Evolutionary conservation across 2,329 filamentous ascomycete species (phyloP), one percentile per base, ranked within the genome.

Genomic region (Aspergillus sp.): DNA sequence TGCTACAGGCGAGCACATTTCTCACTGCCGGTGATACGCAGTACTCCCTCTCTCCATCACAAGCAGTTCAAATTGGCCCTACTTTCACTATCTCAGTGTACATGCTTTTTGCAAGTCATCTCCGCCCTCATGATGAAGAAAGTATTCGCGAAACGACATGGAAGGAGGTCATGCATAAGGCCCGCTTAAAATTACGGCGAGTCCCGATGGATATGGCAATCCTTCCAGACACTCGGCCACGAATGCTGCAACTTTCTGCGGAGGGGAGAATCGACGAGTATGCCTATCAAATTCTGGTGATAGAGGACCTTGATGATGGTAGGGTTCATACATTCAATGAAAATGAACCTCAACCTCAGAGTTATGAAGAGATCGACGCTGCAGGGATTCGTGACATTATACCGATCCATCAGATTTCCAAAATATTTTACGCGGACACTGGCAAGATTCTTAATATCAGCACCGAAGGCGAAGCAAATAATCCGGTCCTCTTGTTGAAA

Each of bases 151-250:
- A 87, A 76, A 80, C 91, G 0, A 89, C 93, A 0, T 98, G 95
- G 95, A 95, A 98, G 71, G 93, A 99, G 71, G 92, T 96, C 41
- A 88, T 97, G 59, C 93, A 98, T 77, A 99, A 98, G 73, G 90
- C 92, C 17, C 85, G 87, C 39, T 86, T 97, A 12, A 91, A 92
- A 57, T 80, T 99, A 11, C 83, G 89, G 65, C 83, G 93, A 48
- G 84, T 90, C 0, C 89, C 87, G 0, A 74, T 88, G 32, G 79
- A 83, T 42, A 69, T 80, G 39, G 71, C 82, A 0, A 82, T 68
- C 24, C 56, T 58, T 32, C 57, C 62, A 6, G 62, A 64, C 32
- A 58, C 49, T 5, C 53, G 62, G 20, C 22, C 26, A 7, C 59
- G 56, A 15, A 53, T 55, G 12, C 51, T 60, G 3, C 69, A 73